phyloP scores from a whole-genome alignment of 495 filamentous ascomycete genomes.

The Tirmania nivea region DNA sequence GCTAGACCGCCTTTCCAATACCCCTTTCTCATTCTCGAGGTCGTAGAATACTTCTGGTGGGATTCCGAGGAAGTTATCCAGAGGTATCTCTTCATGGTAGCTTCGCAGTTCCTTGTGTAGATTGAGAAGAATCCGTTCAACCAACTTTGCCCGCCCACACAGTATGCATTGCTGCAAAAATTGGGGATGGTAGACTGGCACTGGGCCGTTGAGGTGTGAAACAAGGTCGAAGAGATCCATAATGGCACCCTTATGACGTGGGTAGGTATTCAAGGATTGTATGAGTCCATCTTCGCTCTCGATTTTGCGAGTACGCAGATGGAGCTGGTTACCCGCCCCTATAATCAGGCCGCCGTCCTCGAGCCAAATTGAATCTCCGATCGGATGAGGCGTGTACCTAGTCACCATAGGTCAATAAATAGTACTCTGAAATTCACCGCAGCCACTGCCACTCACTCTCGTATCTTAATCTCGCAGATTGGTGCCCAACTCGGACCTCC shows the following conservation, averaged over 20 bases:
- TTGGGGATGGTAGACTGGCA: slow-evolving; percentile 86
- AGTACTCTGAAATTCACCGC: neutral
- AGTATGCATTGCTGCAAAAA: slow-evolving; percentile 77
- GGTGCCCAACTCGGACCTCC: slow-evolving; percentile 66
- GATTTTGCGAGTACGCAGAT: slow-evolving; percentile 57
- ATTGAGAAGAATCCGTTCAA: slow-evolving; percentile 50
- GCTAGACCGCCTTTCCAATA: slow-evolving; percentile 26
- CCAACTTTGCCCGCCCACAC: slow-evolving; percentile 49
- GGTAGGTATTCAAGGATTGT: slow-evolving; percentile 16
- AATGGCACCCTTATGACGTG: slow-evolving; percentile 20
- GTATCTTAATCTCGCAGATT: slow-evolving; percentile 60
- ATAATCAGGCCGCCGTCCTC: slow-evolving; percentile 64
- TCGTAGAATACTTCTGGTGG: slow-evolving; percentile 40
- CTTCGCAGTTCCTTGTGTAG: slow-evolving; percentile 66
- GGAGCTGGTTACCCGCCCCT: slow-evolving; percentile 82
- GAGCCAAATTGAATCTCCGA: slow-evolving; percentile 83
- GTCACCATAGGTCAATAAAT: neutral
- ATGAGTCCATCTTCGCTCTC: slow-evolving; percentile 35
- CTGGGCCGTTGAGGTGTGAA: slow-evolving; percentile 58
- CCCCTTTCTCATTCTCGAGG: slow-evolving; percentile 14
- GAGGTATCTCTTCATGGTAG: slow-evolving; percentile 54
- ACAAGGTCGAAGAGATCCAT: slow-evolving; percentile 62
- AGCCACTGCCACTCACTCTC: slow-evolving; percentile 24
- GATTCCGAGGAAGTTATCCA: slow-evolving; percentile 65
- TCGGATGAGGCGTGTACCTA: slow-evolving; percentile 60